These are phyloP conservation scores for Endoconidiophora polonica DNA, from an alignment of 2,329 filamentous ascomycete species.

Conservation along the genomic window DNA sequence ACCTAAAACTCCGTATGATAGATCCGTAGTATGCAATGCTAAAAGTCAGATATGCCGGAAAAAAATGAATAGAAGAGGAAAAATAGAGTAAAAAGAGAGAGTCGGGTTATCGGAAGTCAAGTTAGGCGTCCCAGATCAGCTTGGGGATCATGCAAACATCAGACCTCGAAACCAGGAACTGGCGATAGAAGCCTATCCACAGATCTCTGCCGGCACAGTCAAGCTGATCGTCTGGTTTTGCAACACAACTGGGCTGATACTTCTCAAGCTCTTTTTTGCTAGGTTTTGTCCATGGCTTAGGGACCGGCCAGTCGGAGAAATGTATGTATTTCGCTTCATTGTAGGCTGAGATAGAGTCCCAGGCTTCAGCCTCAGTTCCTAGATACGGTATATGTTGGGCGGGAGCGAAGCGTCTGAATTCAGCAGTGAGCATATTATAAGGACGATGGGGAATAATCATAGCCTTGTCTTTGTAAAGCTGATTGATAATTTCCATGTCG, in stretches of 20 bases:
- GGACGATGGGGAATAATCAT: slow-evolving; percentile 46
- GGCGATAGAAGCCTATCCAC: slow-evolving; percentile 29
- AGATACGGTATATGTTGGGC: slow-evolving; percentile 28
- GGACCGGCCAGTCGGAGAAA: slow-evolving; percentile 55
- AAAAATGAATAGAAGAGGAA: neutral
- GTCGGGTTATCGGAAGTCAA: neutral
- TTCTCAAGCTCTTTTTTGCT: slow-evolving; percentile 7
- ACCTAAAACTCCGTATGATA: too few species aligned
- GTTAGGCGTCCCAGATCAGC: neutral
- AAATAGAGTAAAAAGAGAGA: neutral
- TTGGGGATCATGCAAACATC: neutral
- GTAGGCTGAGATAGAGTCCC: slow-evolving; percentile 37
- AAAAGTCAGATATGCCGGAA: neutral
- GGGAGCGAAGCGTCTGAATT: slow-evolving; percentile 33
- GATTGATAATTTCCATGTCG: slow-evolving; percentile 53
- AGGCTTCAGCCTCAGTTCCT: slow-evolving; percentile 27
- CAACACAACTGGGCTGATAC: slow-evolving; percentile 18
- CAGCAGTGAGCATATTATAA: slow-evolving; percentile 43
- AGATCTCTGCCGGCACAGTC: slow-evolving; percentile 18
- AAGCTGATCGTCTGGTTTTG: slow-evolving; percentile 35
- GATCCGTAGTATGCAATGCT: neutral
- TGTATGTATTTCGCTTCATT: slow-evolving; percentile 50
- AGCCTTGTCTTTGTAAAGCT: slow-evolving; percentile 39
- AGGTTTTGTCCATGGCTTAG: slow-evolving; percentile 35
- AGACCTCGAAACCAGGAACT: slow-evolving; percentile 20